phyloP scores from a whole-genome alignment of 345 rosid species.

The Carallia brachiata region DNA sequence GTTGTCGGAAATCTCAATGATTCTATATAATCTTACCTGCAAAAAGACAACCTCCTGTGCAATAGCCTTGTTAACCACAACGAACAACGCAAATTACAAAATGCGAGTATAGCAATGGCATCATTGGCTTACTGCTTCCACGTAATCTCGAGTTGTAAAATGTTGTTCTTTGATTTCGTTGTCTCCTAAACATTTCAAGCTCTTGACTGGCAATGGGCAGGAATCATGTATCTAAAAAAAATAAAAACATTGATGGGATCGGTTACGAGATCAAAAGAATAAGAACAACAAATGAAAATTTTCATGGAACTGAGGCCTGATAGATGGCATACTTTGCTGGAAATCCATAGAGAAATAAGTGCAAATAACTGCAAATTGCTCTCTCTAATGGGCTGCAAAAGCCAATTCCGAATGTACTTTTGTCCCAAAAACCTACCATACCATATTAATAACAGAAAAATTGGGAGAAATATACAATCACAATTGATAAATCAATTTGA shows the following conservation, averaged over 20 bases:
- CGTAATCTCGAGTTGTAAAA: slow-evolving; percentile 59
- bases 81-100: slow-evolving; percentile 6
- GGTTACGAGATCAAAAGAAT: not conserved
- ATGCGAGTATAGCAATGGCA: not conserved
- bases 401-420: slow-evolving; percentile 47
- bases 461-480: too few relatives aligned
- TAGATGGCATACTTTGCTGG: slow-evolving; percentile 54
- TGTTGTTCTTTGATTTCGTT: slow-evolving; percentile 57
- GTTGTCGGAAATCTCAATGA: slow-evolving; percentile 1
- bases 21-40: slow-evolving; percentile 42
- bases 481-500: too few relatives aligned
- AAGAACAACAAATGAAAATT: not conserved
- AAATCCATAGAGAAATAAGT: slow-evolving; percentile 67
- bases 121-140: slow-evolving; percentile 61
- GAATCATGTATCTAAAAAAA: slow-evolving; percentile 49
- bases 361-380: slow-evolving; percentile 74
- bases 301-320: not conserved
- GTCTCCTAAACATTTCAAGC: slow-evolving; percentile 55
- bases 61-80: slow-evolving; percentile 18
- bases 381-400: slow-evolving; percentile 55
- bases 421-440: slow-evolving; percentile 28
- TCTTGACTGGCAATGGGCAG: slow-evolving; percentile 46
- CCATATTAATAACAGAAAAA: not conserved
- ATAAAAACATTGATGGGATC: not conserved
- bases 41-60: slow-evolving; percentile 62